phyloP scores from a whole-genome alignment of 169 alveolate genomes.

The Plasmodium relictum region DNA sequence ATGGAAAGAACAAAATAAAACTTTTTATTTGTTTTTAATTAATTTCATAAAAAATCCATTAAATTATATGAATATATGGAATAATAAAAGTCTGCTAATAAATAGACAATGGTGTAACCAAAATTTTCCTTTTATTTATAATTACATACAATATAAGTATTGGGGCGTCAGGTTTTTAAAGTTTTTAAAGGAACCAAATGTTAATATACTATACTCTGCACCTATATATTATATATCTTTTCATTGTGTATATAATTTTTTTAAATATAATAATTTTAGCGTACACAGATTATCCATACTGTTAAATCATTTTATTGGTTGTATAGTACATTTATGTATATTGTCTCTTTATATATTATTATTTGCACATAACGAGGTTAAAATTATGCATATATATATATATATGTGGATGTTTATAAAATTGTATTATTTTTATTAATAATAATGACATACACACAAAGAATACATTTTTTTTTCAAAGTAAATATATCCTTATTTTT shows the following conservation, averaged over 20 bases:
- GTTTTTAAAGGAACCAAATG: slow-evolving; percentile 60
- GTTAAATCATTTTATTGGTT: slow-evolving; percentile 20
- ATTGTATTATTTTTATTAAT: background rate
- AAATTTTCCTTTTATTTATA: slow-evolving; percentile 78
- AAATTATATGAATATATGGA: slow-evolving; percentile 15
- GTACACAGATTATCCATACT: background rate
- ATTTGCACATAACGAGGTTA: slow-evolving; percentile 77
- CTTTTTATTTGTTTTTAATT: slow-evolving; percentile 52
- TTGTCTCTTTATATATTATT: slow-evolving; percentile 28
- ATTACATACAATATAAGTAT: slow-evolving; percentile 80
- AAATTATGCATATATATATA: background rate
- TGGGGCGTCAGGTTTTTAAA: slow-evolving; percentile 83
- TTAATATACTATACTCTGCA: slow-evolving; percentile 34
- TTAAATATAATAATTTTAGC: background rate
- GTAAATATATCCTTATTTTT: no score
- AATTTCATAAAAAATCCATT: slow-evolving; percentile 26
- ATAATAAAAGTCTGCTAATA: background rate
- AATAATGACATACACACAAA: no score
- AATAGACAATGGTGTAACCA: slow-evolving; percentile 84
- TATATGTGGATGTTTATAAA: background rate
- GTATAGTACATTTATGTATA: slow-evolving; percentile 33
- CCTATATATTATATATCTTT: slow-evolving; percentile 59
- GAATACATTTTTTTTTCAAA: no score
- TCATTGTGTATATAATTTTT: slow-evolving; percentile 35
- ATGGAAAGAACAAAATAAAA: slow-evolving; percentile 55